Evolutionary conservation across 352 stramenopile species (phyloP).

Genomic region (Globisporangium cylindrosporum): DNA sequence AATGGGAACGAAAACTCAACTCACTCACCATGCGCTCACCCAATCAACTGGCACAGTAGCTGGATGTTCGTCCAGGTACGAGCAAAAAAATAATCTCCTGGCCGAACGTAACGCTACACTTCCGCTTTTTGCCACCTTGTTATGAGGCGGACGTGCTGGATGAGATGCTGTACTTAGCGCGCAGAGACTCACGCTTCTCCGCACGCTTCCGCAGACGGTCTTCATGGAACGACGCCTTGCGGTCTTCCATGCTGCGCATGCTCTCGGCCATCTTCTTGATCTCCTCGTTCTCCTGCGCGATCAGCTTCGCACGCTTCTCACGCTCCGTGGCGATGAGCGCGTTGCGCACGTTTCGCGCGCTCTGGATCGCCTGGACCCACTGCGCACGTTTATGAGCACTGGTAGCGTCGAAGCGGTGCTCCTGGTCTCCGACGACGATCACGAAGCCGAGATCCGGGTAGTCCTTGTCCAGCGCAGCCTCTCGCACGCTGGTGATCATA

Average conservation of each 20-base stretch:
- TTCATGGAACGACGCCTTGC: conserved; percentile 66
- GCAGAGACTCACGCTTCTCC: conserved; percentile 60
- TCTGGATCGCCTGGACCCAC: conserved; percentile 57
- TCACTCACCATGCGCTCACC: too few relatives aligned
- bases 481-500: conserved; percentile 49
- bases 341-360: conserved; percentile 41
- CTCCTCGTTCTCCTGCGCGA: conserved; percentile 60
- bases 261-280: conserved; percentile 51
- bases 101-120: too few relatives aligned
- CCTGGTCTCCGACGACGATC: conserved; percentile 40
- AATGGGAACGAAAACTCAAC: too few relatives aligned
- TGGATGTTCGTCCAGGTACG: too few relatives aligned
- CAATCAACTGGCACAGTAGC: too few relatives aligned
- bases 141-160: conserved; percentile 19
- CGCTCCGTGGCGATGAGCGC: conserved; percentile 42
- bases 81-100: too few relatives aligned
- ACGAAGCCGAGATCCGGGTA: conserved; percentile 53
- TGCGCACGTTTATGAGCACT: conserved; percentile 45
- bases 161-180: conserved; percentile 67
- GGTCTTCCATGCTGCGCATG: conserved; percentile 49
- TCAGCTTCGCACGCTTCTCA: conserved; percentile 51
- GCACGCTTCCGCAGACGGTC: conserved; percentile 55
- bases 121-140: not conserved
- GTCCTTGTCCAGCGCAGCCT: conserved; percentile 44
- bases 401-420: conserved; percentile 59